Evolutionary conservation across 371 early-diverging fungal species (phyloP), one percentile per base, ranked within the genome.

Genomic region (Syncephalis fuscata): DNA sequence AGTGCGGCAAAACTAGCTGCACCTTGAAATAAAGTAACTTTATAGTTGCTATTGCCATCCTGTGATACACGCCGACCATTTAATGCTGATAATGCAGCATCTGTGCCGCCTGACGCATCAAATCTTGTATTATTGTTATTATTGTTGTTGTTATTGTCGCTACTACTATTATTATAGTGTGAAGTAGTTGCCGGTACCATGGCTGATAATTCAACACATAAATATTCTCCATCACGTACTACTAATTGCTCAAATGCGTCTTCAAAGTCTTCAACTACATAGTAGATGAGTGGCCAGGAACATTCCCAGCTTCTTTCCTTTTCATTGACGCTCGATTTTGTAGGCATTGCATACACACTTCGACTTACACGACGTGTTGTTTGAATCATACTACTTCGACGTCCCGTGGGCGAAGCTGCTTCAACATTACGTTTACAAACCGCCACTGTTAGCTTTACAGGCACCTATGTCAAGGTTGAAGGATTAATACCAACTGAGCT

Each of bases 201-300:
- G 42, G 43, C 52, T 20, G 78, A 72, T 24, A 87, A 67, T 59
- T 87, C 88, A 2, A 84, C 84, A 56, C 83, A 84, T 21, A 87
- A 67, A 60, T 82, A 80, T 62, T 87, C 85, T 41, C 72, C 68
- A 36, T 78, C 78, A 21, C 61, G 63, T 22, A 87, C 70, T 49
- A 79, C 67, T 54, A 85, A 67, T 53, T 87, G 80, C 44, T 78
- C 76, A 56, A 78, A 75, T 63, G 77, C 67, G 55, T 80, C 84
- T 52, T 84, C 82, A 61, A 72, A 83, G 67, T 84, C 84, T 57
- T 84, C 82, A 40, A 85, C 74, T 27, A 80, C 78, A 62, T 81
- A 87, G 64, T 85, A 84, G 23, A 87, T 81, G 48, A 78, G 58
- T 7, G 88, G 88, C 58, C 74, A 87, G 8, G 88, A 85, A 56